Conservation (phyloP, 768 basidiomycete species). For the Dentipellis fragilis region DNA sequence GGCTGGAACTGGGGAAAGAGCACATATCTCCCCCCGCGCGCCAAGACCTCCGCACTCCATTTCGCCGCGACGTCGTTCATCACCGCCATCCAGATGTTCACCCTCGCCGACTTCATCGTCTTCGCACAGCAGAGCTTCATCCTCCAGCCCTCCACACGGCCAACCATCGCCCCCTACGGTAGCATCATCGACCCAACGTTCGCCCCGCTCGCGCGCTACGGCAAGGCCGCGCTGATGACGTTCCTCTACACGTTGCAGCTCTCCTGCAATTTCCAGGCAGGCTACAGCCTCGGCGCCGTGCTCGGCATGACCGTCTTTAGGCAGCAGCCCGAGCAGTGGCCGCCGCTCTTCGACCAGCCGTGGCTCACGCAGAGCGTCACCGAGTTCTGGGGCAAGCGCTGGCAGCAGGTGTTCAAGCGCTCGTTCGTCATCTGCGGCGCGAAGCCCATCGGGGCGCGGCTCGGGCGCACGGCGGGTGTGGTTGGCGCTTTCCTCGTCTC, state of each 20-base stretch:
- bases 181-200: constrained; percentile 28
- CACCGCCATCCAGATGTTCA: constrained; percentile 35
- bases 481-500: constrained; percentile 13
- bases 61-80: constrained; percentile 26
- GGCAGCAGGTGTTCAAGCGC: constrained; percentile 63
- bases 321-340: constrained; percentile 38
- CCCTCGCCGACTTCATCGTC: constrained; percentile 28
- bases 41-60: constrained; percentile 32
- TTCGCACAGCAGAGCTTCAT: constrained; percentile 12
- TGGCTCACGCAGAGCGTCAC: constrained; percentile 48
- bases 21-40: constrained; percentile 23
- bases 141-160: constrained; percentile 26
- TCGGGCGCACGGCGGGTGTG: constrained; percentile 7
- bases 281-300: constrained; percentile 6
- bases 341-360: constrained; percentile 50
- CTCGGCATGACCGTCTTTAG: constrained; percentile 5
- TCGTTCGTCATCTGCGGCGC: constrained; percentile 43
- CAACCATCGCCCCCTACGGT: constrained; percentile 21
- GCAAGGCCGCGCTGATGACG: constrained; percentile 13
- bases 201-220: constrained; percentile 23
- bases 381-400: constrained; percentile 53
- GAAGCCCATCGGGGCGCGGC: constrained; percentile 20
- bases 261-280: constrained; percentile 7
- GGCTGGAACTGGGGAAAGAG: constrained; percentile 51
- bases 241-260: constrained; percentile 7